Evolutionary conservation across 352 stramenopile genomes (phyloP).

Genomic region (Globisporangium yorkense): DNA sequence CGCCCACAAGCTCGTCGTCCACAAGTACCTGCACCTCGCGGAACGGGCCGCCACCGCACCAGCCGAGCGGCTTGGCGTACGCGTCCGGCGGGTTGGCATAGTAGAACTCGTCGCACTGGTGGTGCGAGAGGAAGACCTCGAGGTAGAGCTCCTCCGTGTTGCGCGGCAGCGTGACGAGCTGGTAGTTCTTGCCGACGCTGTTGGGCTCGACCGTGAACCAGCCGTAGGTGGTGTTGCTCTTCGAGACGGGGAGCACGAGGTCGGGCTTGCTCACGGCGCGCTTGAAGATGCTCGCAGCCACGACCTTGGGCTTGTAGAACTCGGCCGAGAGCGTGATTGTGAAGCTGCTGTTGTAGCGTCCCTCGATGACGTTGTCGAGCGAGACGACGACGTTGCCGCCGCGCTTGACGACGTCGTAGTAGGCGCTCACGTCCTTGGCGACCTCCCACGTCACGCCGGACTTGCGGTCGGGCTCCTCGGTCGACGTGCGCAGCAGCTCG

Average conservation of each 20-base stretch:
- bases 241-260: conserved; percentile 36
- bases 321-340: conserved; percentile 46
- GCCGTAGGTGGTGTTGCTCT: conserved; percentile 39
- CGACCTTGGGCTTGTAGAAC: conserved; percentile 38
- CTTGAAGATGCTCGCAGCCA: conserved; percentile 10
- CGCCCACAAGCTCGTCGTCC: conserved; percentile 49
- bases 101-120: conserved; percentile 75
- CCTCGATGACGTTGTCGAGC: conserved; percentile 63
- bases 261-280: conserved; percentile 22
- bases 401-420: conserved; percentile 37
- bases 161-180: conserved; percentile 37
- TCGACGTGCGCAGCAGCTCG: conserved; percentile 72
- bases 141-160: conserved; percentile 67
- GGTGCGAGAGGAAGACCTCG: conserved; percentile 64
- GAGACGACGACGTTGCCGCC: conserved; percentile 50
- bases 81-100: conserved; percentile 55
- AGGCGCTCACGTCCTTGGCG: conserved; percentile 61
- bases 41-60: conserved; percentile 48
- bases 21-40: conserved; percentile 67
- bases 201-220: conserved; percentile 62
- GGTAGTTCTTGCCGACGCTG: conserved; percentile 26
- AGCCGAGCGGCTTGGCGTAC: conserved; percentile 18
- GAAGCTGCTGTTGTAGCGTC: conserved; percentile 59
- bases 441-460: conserved; percentile 49
- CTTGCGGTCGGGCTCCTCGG: conserved; percentile 47